phyloP scores from a whole-genome alignment of 1,139 yeast genomes.

The Hansenula lynferdii region DNA sequence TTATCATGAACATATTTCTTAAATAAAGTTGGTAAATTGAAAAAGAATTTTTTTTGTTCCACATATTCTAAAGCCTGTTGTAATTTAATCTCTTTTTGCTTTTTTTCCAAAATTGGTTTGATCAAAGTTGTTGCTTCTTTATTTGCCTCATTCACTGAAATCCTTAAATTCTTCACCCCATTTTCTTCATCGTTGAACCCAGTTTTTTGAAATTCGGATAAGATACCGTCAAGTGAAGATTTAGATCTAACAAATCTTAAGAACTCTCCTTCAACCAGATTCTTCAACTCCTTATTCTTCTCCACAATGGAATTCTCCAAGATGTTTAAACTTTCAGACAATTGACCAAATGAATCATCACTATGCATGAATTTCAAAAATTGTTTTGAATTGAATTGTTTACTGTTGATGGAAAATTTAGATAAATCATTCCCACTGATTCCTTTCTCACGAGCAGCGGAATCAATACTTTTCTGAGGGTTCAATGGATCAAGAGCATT shows the following conservation, averaged over 20 bases:
- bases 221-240: constrained; percentile 55
- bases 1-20: constrained; percentile 47
- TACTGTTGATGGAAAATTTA: constrained; percentile 65
- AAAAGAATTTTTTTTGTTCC: constrained; percentile 55
- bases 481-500: constrained; percentile 52
- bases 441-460: constrained; percentile 36
- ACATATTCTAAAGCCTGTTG: constrained; percentile 58
- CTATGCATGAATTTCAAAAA: constrained; percentile 69
- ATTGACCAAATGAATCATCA: constrained; percentile 61
- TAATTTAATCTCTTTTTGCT: constrained; percentile 55
- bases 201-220: constrained; percentile 40
- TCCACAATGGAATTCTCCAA: constrained; percentile 59
- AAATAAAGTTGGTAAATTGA: constrained; percentile 67
- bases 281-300: constrained; percentile 62
- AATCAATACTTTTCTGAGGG: constrained; percentile 41
- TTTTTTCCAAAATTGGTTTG: constrained; percentile 70
- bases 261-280: constrained; percentile 69
- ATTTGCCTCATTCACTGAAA: constrained; percentile 42
- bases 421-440: constrained; percentile 36
- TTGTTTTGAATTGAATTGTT: constrained; percentile 64
- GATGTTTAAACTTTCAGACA: constrained; percentile 49
- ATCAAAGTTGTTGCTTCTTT: constrained; percentile 61
- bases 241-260: constrained; percentile 74
- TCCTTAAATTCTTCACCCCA: constrained; percentile 38
- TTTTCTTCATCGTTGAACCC: constrained; percentile 26